phyloP scores from a whole-genome alignment of 345 rosid species.

The Citrus glauca region DNA sequence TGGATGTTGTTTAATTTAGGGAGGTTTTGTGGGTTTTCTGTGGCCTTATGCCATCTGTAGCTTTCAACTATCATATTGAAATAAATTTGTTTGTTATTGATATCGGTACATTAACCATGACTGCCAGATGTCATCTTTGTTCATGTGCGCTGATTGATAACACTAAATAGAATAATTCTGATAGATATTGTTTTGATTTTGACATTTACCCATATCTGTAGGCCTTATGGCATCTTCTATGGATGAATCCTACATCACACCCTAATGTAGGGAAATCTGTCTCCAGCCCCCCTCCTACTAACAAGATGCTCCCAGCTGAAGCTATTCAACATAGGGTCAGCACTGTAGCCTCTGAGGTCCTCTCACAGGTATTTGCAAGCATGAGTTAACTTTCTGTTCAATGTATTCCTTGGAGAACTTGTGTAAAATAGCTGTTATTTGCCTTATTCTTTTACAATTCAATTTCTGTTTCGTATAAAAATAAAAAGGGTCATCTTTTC shows the following conservation, averaged over 20 bases:
- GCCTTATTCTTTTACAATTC: background rate
- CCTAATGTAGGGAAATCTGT: slow-evolving; percentile 45
- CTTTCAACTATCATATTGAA: background rate
- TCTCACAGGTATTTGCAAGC: slow-evolving; percentile 69
- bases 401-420: background rate
- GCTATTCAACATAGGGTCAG: slow-evolving; percentile 66
- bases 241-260: slow-evolving; percentile 67
- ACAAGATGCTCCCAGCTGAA: slow-evolving; percentile 55
- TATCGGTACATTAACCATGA: background rate
- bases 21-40: background rate
- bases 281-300: slow-evolving; percentile 27
- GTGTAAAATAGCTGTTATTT: background rate
- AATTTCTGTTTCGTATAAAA: background rate
- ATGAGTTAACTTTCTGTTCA: slow-evolving; percentile 3
- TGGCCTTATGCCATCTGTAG: background rate
- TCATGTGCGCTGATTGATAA: background rate
- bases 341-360: slow-evolving; percentile 78
- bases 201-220: slow-evolving; percentile 20
- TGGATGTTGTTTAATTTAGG: slow-evolving; percentile 7
- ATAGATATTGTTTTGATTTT: background rate
- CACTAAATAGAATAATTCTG: background rate
- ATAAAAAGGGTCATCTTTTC: too few relatives aligned
- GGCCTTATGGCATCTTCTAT: slow-evolving; percentile 96
- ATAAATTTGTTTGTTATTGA: background rate
- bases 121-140: background rate